Evolutionary conservation across 768 basidiomycete species (phyloP).

Genomic region (Lactifluus echinatus): DNA sequence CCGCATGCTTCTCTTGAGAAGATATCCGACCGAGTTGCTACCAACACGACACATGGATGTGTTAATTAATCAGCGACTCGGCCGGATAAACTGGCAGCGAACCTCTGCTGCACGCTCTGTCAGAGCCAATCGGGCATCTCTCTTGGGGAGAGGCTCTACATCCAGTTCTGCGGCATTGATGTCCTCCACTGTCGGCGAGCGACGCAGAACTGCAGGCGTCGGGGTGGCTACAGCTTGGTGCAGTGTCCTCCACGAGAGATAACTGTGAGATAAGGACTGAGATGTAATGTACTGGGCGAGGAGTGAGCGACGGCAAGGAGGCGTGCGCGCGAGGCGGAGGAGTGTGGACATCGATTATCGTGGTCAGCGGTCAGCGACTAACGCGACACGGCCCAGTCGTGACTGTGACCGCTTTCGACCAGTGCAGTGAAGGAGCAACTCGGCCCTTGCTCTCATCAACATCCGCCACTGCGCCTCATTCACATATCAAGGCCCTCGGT

Average conservation of each 20-base stretch:
- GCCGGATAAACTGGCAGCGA: conserved; percentile 14
- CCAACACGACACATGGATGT: neutral
- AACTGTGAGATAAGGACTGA: no score
- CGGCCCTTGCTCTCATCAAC: conserved; percentile 48
- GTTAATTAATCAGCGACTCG: neutral
- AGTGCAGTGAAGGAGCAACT: no score
- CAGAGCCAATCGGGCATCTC: conserved; percentile 47
- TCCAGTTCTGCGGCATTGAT: conserved; percentile 57
- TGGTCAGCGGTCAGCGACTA: no score
- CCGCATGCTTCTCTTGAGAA: conserved; percentile 47
- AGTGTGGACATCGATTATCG: conserved; percentile 17
- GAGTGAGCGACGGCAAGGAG: neutral
- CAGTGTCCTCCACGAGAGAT: neutral
- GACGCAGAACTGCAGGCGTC: conserved; percentile 32
- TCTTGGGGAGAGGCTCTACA: conserved; percentile 45
- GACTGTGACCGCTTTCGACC: no score
- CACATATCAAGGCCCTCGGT: conserved; percentile 95
- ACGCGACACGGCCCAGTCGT: no score
- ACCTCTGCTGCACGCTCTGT: conserved; percentile 76
- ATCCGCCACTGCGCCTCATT: conserved; percentile 87
- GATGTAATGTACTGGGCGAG: neutral
- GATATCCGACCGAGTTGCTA: conserved; percentile 77
- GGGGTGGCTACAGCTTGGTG: neutral
- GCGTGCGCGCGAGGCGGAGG: neutral
- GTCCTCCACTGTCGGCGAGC: conserved; percentile 29